Evolutionary conservation across 2,329 filamentous ascomycete species (phyloP).

Genomic region (Rhynchosporium graminicola): DNA sequence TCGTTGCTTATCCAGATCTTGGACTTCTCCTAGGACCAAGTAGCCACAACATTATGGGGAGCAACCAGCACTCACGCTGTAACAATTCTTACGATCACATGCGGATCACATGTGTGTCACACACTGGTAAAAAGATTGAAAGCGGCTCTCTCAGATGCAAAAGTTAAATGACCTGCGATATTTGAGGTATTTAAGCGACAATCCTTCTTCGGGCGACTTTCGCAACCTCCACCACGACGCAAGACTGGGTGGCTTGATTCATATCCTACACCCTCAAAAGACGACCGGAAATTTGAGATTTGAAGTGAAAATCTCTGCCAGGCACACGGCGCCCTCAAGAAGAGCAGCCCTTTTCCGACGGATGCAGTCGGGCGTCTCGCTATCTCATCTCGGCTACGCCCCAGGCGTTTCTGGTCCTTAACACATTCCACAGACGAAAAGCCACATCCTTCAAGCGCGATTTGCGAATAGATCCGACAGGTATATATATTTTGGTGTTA

Average conservation of each 20-base stretch:
- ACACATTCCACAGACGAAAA: neutral
- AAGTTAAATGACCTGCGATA: neutral
- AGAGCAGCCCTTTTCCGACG: neutral
- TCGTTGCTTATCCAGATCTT: neutral
- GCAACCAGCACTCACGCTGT: neutral
- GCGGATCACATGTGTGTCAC: neutral
- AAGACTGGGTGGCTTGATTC: neutral
- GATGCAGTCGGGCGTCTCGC: slow-evolving; percentile 13
- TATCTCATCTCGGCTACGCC: neutral
- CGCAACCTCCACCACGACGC: neutral
- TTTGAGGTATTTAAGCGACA: neutral
- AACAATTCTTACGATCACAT: neutral
- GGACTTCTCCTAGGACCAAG: neutral
- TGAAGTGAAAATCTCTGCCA: neutral
- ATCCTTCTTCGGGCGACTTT: neutral
- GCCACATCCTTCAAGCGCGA: neutral
- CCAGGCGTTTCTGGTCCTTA: neutral
- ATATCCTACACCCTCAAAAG: neutral
- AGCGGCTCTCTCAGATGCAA: neutral
- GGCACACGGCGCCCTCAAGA: neutral
- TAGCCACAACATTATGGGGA: neutral
- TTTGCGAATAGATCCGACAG: too few relatives aligned
- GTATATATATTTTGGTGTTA: too few relatives aligned
- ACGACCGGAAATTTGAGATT: neutral
- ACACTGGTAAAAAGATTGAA: neutral